Base-by-base conservation (phyloP, 768 basidiomycete genomes). In the Heimioporus sp. region DNA sequence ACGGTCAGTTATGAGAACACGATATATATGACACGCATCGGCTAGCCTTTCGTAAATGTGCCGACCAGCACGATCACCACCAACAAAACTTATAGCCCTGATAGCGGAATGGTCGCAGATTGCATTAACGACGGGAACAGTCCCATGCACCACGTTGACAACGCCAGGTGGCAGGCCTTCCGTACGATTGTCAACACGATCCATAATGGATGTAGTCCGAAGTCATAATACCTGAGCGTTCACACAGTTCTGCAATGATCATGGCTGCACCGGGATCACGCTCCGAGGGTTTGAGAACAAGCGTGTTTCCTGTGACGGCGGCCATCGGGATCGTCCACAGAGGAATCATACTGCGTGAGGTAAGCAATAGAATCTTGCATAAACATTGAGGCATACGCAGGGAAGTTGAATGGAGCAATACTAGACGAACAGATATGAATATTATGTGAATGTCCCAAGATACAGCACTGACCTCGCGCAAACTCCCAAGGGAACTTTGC, bases 181-280 rank as follows among this genome's bases (percentile, higher is more conserved):
- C 31, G 49, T 61, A 28, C 15, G 43, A 43, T 16, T 35, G 19
- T 52, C 24, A 46, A 20, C n/a, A 21, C 9, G 17, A 10, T 44
- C 9, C 0, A 37, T 19, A 12, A 17, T 30, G 2, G 11, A 28
- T 3, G 28, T 36, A 3, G 5, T 4, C 13, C 9, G 17, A 12
- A 8, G 10, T 12, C 19, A 24, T 20, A 30, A 30, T 43, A 82
- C 83, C 91, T 50, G 96, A 93, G 48, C 83, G 83, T 69, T 91
- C 83, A 64, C 91, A 93, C 4, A 98, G 79, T 71, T 99, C 96
- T 31, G 94, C 93, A 54, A 99, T 93, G 49, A 99, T 96, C 88
- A 97, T 94, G 7, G 93, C 87, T 13, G 97, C 96, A 43, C 96
- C 96, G 13, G 96, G 96, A 66, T 97, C 95, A 21, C 96, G 85